A percentile compares a stretch with the other conserved stretches of the same genome.
Evolutionary conservation across 179 eudicot genomes (phyloP).

Genomic region (Spinacia oleracea): DNA sequence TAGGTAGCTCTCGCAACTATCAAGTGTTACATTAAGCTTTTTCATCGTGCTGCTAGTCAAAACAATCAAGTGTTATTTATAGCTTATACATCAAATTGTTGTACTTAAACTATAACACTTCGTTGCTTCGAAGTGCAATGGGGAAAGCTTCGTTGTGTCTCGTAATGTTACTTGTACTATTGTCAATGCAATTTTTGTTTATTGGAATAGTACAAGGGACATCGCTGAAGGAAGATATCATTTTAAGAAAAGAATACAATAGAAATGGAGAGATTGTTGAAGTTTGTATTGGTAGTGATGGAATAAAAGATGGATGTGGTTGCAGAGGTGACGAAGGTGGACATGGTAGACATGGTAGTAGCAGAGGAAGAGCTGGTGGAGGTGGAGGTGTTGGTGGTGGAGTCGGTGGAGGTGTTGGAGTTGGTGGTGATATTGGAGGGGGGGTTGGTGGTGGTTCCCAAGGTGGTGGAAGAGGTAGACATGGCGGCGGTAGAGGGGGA

Average conservation of each 20-base stretch:
- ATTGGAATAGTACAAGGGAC: conserved; percentile 13
- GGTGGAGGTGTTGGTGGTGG: background rate
- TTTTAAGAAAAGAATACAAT: background rate
- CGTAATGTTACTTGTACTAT: conserved; percentile 16
- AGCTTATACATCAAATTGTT: background rate
- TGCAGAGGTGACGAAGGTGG: conserved; percentile 7
- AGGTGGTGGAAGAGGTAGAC: background rate
- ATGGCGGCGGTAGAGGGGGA: too few species aligned
- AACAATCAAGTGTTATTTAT: too few species aligned
- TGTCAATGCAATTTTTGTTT: conserved; percentile 11
- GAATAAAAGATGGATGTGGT: conserved; percentile 8
- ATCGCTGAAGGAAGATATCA: background rate
- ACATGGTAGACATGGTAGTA: background rate
- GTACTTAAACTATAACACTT: background rate
- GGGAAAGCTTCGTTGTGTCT: background rate
- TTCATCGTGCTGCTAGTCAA: background rate
- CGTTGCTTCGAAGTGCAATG: conserved; percentile 19
- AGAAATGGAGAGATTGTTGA: background rate
- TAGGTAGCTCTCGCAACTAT: background rate
- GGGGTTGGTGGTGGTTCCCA: background rate
- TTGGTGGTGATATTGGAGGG: background rate
- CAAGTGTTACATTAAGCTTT: conserved; percentile 4
- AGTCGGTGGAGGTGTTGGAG: too few species aligned
- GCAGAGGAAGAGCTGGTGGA: background rate
- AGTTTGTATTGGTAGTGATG: conserved; percentile 8